Evolutionary conservation across 1,284 basidiomycete species (phyloP).

Genomic region (Pholiota adiposa): DNA sequence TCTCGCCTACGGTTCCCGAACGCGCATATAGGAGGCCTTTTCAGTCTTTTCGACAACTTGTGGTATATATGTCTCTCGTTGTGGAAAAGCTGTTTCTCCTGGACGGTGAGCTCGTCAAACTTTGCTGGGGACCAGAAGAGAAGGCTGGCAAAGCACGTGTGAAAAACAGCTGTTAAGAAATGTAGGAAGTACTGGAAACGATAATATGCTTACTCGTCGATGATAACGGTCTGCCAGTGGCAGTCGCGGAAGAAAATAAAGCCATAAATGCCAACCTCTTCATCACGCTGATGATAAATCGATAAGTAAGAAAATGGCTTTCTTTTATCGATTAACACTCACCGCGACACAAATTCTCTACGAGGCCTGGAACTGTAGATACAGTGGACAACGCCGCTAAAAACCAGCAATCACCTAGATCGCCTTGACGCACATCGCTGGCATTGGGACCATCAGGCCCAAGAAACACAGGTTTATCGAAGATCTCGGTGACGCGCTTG

Average conservation of each 20-base stretch:
- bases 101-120: slow-evolving; percentile 45
- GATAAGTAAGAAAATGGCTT: not conserved
- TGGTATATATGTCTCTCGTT: too few relatives aligned
- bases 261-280: slow-evolving; percentile 48
- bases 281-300: slow-evolving; percentile 30
- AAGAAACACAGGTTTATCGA: too few relatives aligned
- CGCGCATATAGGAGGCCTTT: too few relatives aligned
- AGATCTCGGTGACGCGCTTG: too few relatives aligned
- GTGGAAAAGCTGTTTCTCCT: too few relatives aligned
- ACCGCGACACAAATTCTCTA: slow-evolving; percentile 49
- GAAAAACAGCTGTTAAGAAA: too few relatives aligned
- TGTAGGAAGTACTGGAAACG: too few relatives aligned
- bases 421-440: too few relatives aligned
- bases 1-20: too few relatives aligned
- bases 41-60: too few relatives aligned
- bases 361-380: slow-evolving; percentile 39
- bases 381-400: slow-evolving; percentile 45
- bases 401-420: too few relatives aligned
- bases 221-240: slow-evolving; percentile 36
- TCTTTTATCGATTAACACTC: not conserved
- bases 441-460: too few relatives aligned
- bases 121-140: slow-evolving; percentile 43
- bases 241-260: slow-evolving; percentile 47
- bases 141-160: slow-evolving; percentile 26
- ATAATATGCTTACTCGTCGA: slow-evolving; percentile 43